Evolutionary conservation across 2,329 filamentous ascomycete species (phyloP), one percentile per base, ranked within the genome.

Genomic region (Periconia digitata): DNA sequence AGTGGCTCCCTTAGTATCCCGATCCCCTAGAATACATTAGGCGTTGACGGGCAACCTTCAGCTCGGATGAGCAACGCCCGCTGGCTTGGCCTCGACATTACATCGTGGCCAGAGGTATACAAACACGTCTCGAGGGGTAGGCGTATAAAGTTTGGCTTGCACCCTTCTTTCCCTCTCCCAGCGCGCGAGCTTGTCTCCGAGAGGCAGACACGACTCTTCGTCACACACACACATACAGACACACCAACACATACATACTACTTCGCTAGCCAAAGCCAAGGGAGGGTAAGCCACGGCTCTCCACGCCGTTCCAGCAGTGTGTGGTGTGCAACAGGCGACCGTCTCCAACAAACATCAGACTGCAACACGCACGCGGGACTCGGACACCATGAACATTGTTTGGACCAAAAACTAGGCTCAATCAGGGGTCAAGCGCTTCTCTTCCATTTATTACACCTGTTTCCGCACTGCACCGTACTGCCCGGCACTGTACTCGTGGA

Each of bases 401-500:
- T 63, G 66, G 62, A 66, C 63, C 48, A 54, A 51, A 38, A 53
- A 54, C 59, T 55, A 67, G 63, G 55, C 50, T 57, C 61, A 55
- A 63, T 55, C 51, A 56, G 57, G 59, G 59, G 51, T n/a, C 55
- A 58, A 55, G 53, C 59, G 46, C 54, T 54, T 55, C 55, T 58
- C 68, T 60, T 62, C 64, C 54, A 67, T 64, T 55, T 56, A n/a
- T n/a, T n/a, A 15, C 27, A 32, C n/a, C 27, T 32, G 12, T 55
- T 56, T 54, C 43, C 63, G 59, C 59, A 67, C 58, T 67, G 66
- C 61, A 23, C n/a, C n/a, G n/a, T n/a, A n/a, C n/a, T n/a, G n/a
- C n/a, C n/a, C n/a, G n/a, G n/a, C n/a, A n/a, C 20, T 64, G 54
- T 59, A 53, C 56, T 51, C 58, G 58, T 66, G 56, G 64, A 59